Conservation (phyloP, 805 yeast genomes). For the Teunomyces atbi region DNA sequence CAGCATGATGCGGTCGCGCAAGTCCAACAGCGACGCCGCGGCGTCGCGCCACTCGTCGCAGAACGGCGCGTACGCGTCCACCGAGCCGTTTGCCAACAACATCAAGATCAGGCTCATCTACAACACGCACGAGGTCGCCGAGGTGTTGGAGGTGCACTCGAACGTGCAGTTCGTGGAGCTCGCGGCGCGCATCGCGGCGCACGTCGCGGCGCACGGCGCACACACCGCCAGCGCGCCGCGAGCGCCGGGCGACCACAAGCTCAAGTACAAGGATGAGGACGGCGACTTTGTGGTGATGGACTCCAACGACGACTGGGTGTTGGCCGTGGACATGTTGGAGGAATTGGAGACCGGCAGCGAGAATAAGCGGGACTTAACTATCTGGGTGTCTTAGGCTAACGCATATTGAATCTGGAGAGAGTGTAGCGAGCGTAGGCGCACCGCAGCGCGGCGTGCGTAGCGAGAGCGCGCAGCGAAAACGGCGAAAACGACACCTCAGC, state of each 20-base stretch:
- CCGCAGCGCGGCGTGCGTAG: too few species aligned
- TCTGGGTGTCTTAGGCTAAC: slow-evolving; percentile 47
- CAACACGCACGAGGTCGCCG: slow-evolving; percentile 29
- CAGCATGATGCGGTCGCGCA: slow-evolving; percentile 41
- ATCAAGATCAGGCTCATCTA: slow-evolving; percentile 30
- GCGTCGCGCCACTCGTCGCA: neutral
- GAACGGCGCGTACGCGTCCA: slow-evolving; percentile 1
- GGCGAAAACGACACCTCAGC: too few species aligned
- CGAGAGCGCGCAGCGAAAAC: too few species aligned
- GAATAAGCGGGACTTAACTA: slow-evolving; percentile 26
- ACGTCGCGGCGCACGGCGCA: slow-evolving; percentile 46
- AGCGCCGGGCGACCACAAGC: slow-evolving; percentile 50
- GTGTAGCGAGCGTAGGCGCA: too few species aligned
- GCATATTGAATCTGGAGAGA: too few species aligned
- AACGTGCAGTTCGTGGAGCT: slow-evolving; percentile 47
- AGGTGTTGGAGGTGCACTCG: slow-evolving; percentile 26
- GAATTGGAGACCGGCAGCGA: slow-evolving; percentile 21
- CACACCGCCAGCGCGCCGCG: slow-evolving; percentile 52
- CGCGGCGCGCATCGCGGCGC: slow-evolving; percentile 58
- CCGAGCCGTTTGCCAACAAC: slow-evolving; percentile 7
- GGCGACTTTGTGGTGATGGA: slow-evolving; percentile 87
- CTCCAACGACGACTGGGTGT: slow-evolving; percentile 82
- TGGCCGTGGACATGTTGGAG: slow-evolving; percentile 67
- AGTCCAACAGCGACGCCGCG: slow-evolving; percentile 16
- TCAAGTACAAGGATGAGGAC: slow-evolving; percentile 90